phyloP scores from a whole-genome alignment of 2,329 filamentous ascomycete genomes.

The Trichoderma cornu-damae region DNA sequence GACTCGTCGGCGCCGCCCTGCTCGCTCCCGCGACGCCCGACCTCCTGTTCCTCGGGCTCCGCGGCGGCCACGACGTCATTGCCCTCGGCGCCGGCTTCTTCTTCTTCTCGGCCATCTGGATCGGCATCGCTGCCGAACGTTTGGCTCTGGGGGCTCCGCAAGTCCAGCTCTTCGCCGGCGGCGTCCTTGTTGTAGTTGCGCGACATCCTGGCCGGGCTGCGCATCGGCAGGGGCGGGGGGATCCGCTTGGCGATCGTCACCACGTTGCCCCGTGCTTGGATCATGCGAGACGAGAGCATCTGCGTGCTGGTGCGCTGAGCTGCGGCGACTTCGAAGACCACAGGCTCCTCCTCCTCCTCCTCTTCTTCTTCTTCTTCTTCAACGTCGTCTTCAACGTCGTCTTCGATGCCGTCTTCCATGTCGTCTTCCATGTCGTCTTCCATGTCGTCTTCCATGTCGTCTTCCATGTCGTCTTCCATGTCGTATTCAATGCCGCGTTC shows the following conservation, averaged over 20 bases:
- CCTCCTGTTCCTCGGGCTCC: not conserved
- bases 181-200: constrained; percentile 43
- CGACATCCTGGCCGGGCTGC: constrained; percentile 65
- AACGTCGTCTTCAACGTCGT: constrained; percentile 44
- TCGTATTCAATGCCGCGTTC: constrained; percentile 36
- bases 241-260: constrained; percentile 79
- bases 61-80: not conserved
- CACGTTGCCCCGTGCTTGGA: constrained; percentile 69
- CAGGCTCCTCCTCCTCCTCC: constrained; percentile 56
- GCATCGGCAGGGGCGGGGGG: constrained; percentile 69
- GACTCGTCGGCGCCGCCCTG: not conserved
- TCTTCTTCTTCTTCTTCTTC: constrained; percentile 52
- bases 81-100: constrained; percentile 4
- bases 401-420: constrained; percentile 28
- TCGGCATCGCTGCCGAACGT: constrained; percentile 40
- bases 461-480: constrained; percentile 44
- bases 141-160: constrained; percentile 47
- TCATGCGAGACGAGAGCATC: constrained; percentile 58
- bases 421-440: no score
- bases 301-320: constrained; percentile 51
- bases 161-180: constrained; percentile 56
- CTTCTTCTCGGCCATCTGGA: constrained; percentile 22
- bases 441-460: no score
- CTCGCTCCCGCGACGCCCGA: not conserved
- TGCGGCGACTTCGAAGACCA: constrained; percentile 64